These are phyloP conservation scores for Eucalyptus coolabah DNA, from an alignment of 345 rosid genomes.

Conservation along the genomic window DNA sequence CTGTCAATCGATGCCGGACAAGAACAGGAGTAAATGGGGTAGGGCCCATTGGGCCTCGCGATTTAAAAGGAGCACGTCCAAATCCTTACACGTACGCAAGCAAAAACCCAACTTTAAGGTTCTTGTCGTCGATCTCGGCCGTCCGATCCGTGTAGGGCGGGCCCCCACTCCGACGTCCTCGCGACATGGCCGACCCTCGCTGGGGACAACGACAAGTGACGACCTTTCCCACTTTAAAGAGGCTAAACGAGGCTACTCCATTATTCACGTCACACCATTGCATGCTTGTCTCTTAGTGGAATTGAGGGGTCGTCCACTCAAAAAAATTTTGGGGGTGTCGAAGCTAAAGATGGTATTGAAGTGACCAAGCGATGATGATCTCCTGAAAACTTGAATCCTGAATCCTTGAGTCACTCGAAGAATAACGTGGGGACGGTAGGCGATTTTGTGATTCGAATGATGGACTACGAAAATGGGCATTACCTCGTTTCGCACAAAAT, in stretches of 20 bases:
- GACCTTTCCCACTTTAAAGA: neutral
- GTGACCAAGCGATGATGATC: neutral
- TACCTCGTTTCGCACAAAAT: fast-evolving
- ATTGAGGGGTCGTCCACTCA: neutral
- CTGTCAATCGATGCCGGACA: neutral
- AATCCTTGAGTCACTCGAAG: neutral
- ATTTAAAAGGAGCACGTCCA: neutral
- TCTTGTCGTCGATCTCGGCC: neutral
- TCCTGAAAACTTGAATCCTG: neutral
- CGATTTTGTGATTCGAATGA: neutral
- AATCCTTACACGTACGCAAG: neutral
- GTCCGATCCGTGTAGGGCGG: neutral
- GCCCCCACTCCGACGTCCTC: neutral
- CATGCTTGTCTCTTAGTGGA: neutral
- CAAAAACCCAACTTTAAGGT: neutral
- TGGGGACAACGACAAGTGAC: neutral
- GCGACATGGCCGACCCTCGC: neutral
- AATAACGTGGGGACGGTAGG: neutral
- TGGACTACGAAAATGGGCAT: neutral
- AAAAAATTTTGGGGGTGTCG: neutral
- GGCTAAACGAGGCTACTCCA: neutral
- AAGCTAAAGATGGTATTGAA: neutral
- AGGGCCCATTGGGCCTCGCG: neutral
- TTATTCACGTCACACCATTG: neutral
- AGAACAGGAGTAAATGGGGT: neutral